Conservation (phyloP, 805 yeast genomes). For the Priceomyces carsonii region DNA sequence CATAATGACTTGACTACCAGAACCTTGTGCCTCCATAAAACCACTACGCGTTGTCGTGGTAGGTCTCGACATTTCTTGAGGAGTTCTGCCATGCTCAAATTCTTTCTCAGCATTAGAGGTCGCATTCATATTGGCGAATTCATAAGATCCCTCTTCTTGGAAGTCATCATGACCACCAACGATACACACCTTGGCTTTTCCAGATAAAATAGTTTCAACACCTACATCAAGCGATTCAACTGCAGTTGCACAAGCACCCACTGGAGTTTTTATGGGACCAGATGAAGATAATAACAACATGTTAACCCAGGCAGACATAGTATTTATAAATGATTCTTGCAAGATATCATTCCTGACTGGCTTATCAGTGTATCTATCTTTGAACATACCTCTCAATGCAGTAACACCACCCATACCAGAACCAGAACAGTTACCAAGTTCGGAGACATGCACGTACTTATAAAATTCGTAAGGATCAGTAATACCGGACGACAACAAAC, state of each 20-base stretch:
- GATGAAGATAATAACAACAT: constrained; percentile 96
- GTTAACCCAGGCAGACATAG: constrained; percentile 99
- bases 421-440: constrained; percentile 99
- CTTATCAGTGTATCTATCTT: constrained; percentile 86
- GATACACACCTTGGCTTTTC: constrained; percentile 93
- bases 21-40: constrained; percentile 99
- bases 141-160: constrained; percentile 98
- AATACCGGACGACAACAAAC: constrained; percentile 89
- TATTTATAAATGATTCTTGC: constrained; percentile 98
- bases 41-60: constrained; percentile 95
- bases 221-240: constrained; percentile 97
- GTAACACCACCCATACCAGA: constrained; percentile 99
- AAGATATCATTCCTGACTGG: constrained; percentile 97
- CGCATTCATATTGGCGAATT: constrained; percentile 98
- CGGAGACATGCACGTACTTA: constrained; percentile 96
- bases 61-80: constrained; percentile 98
- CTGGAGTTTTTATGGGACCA: constrained; percentile 99
- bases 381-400: constrained; percentile 97
- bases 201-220: constrained; percentile 87
- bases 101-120: constrained; percentile 89
- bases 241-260: constrained; percentile 99
- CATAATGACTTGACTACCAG: constrained; percentile 98
- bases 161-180: constrained; percentile 99
- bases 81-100: constrained; percentile 94
- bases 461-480: constrained; percentile 99